Base-by-base conservation (phyloP, 2,329 filamentous ascomycete genomes). In the Xylariaceae sp. region DNA sequence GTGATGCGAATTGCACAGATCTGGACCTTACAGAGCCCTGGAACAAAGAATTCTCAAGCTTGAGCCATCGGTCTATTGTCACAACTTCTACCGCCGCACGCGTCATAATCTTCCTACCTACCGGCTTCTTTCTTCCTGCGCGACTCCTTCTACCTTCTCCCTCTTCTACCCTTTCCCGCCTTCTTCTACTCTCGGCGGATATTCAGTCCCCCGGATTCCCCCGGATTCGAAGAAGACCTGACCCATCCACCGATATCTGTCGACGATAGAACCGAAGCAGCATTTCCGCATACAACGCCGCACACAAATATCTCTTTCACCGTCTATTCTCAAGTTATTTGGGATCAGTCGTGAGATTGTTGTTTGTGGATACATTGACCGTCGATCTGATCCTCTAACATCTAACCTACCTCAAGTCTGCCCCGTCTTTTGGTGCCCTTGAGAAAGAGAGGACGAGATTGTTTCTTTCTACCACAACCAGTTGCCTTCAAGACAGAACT, bases 11-110 rank as follows among this genome's bases (percentile, higher is more conserved):
- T 44, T 42, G 4, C 39, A 30, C 47, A 10, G 9, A 42, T 13
- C 45, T 30, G 30, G 48, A 18, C 52, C 51, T 54, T 54, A 18
- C 37, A 50, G 54, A 18, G 6, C 10, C 45, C 42, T 18, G 3
- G 53, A 55, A 61, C 58, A 63, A 63, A 61, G 61, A 57, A 54
- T n/a, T 15, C 42, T 2, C 2, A 18, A 42, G 48, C 2, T 34
- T 50, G 37, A 55, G 15, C 51, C 50, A 51, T n/a, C 10, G 52
- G 30, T 13, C 30, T n/a, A 44, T 61, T 39, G 53, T 52, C 52
- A 53, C 55, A 11, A 37, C 52, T 3, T 23, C 58, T 34, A 37
- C 44, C 8, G 17, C 58, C 55, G 47, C 55, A 42, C 55, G 52
- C 58, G 52, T 58, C 51, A 30, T 30, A 30, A 4, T 5, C 30